These are phyloP conservation scores for Phoma sp. DNA, from an alignment of 2,329 filamentous ascomycete genomes.

Conservation along the genomic window DNA sequence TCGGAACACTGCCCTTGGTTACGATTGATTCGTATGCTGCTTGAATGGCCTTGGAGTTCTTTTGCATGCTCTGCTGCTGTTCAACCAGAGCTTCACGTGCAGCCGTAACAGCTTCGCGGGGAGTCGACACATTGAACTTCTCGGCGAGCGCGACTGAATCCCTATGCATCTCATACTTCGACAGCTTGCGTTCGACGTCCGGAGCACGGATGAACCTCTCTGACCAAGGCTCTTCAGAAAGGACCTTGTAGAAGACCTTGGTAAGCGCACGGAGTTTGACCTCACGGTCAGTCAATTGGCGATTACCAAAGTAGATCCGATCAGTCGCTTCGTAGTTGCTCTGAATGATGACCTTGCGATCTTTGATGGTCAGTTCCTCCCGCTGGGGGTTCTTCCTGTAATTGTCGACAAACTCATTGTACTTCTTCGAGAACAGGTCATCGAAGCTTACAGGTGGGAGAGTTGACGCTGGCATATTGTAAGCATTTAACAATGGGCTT, in stretches of 20 bases:
- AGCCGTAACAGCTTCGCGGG: conserved; percentile 42
- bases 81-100: conserved; percentile 34
- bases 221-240: conserved; percentile 48
- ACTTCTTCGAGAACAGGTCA: conserved; percentile 33
- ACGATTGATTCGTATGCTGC: no score
- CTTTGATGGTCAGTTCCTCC: conserved; percentile 37
- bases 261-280: conserved; percentile 46
- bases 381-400: conserved; percentile 31
- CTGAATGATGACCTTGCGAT: conserved; percentile 44
- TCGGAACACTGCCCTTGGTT: no score
- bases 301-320: conserved; percentile 35
- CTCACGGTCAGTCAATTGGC: conserved; percentile 37
- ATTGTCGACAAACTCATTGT: no score
- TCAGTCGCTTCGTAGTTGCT: conserved; percentile 40
- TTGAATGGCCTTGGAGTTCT: conserved; percentile 1
- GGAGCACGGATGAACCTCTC: conserved; percentile 47
- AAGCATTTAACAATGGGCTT: conserved; percentile 4
- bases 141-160: conserved; percentile 42
- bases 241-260: conserved; percentile 46
- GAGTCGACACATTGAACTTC: conserved; percentile 35
- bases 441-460: conserved; percentile 35
- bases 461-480: conserved; percentile 19
- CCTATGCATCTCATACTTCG: conserved; percentile 47
- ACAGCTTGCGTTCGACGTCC: conserved; percentile 47
- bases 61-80: conserved; percentile 18